These are phyloP conservation scores for Eutrema japonicum DNA, from an alignment of 345 rosid species.

Conservation along the genomic window DNA sequence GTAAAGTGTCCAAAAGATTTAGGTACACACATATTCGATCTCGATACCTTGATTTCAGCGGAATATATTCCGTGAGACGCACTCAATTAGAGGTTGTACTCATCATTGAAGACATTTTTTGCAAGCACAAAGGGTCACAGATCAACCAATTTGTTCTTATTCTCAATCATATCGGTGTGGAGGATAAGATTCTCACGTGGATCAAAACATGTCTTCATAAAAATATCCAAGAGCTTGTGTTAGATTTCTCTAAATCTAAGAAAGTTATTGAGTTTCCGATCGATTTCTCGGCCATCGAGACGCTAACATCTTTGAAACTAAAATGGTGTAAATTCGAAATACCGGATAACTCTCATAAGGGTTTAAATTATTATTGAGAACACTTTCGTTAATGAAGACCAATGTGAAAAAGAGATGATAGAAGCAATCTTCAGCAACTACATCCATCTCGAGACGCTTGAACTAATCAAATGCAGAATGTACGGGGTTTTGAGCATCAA, in stretches of 20 bases:
- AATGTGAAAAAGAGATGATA: neutral
- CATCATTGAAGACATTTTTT: neutral
- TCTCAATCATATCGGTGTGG: neutral
- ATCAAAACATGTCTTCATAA: neutral
- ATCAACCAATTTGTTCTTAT: neutral
- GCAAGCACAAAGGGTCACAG: neutral
- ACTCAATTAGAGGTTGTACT: neutral
- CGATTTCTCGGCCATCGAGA: neutral
- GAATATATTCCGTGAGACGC: neutral
- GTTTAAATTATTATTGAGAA: neutral
- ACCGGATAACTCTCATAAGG: neutral
- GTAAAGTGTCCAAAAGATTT: neutral
- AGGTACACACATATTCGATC: neutral
- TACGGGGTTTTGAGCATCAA: neutral
- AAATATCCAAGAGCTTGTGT: neutral
- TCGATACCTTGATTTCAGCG: neutral
- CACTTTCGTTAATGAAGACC: neutral
- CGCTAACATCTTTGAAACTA: neutral
- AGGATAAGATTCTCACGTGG: conserved; percentile 3
- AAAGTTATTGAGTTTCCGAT: neutral
- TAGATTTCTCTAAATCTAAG: conserved; percentile 24
- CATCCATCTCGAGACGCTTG: neutral
- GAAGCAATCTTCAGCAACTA: neutral
- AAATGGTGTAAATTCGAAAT: neutral
- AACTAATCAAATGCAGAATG: conserved; percentile 3